Conservation (phyloP, 108 stramenopile species). For the Cyclotella atomus region DNA sequence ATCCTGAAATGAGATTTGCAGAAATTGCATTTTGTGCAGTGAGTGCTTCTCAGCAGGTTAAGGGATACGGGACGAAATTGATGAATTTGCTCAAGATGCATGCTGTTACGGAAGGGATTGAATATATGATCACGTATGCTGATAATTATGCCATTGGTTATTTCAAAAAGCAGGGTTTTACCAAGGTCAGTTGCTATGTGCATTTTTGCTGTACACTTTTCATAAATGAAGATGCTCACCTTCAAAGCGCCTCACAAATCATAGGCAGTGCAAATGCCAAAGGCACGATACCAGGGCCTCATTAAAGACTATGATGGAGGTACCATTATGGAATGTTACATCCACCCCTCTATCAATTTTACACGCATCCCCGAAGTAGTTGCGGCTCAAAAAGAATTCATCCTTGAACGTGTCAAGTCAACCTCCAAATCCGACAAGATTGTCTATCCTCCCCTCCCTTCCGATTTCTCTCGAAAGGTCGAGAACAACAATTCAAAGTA, state of each 20-base stretch:
- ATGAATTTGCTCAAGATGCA: conserved; percentile 98
- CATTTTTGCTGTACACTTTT: too few relatives aligned
- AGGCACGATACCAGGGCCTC: conserved; percentile 86
- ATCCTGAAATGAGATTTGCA: conserved; percentile 92
- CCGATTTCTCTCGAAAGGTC: conserved; percentile 52
- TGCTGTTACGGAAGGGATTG: conserved; percentile 82
- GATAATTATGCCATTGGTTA: conserved; percentile 99
- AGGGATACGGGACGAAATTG: conserved; percentile 96
- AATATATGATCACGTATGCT: conserved; percentile 98
- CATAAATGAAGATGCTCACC: too few relatives aligned
- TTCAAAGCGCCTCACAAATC: background rate
- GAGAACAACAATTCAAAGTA: conserved; percentile 26
- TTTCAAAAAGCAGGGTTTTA: conserved; percentile 98
- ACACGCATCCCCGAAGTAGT: conserved; percentile 89
- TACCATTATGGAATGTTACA: conserved; percentile 99
- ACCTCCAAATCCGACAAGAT: conserved; percentile 71
- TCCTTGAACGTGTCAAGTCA: conserved; percentile 54
- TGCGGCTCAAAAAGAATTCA: conserved; percentile 74
- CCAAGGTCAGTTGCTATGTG: conserved; percentile 46
- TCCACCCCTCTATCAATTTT: conserved; percentile 94
- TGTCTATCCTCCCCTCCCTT: conserved; percentile 67
- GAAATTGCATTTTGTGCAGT: conserved; percentile 99
- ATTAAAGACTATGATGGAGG: conserved; percentile 99
- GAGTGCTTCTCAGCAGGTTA: conserved; percentile 90
- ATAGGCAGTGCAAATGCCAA: conserved; percentile 81